A percentile compares a stretch with the other conserved stretches of the same genome.
These are phyloP conservation scores for Backusella macrospora DNA, from an alignment of 192 early-diverging fungal species.

Conservation along the genomic window DNA sequence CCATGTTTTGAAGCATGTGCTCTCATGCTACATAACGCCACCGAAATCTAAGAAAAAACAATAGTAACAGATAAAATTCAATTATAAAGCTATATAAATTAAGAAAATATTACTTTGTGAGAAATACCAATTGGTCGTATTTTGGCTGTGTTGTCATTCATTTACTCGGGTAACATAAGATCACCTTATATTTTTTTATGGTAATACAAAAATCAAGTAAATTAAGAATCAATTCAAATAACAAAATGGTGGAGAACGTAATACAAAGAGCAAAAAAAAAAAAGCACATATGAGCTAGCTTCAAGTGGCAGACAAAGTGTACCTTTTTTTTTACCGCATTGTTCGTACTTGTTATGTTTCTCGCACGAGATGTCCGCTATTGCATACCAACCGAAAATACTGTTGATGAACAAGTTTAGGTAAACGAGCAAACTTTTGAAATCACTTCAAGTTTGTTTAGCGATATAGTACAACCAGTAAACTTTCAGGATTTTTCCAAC, in stretches of 20 bases:
- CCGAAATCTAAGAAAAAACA: background rate
- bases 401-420: background rate
- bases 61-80: background rate
- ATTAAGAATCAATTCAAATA: constrained; percentile 13
- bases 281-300: background rate
- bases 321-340: background rate
- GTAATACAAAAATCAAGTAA: constrained; percentile 1
- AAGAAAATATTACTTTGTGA: too few species aligned
- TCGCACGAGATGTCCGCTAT: constrained; percentile 9
- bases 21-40: background rate
- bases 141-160: background rate
- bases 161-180: background rate
- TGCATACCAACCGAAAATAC: background rate
- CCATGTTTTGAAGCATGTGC: background rate
- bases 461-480: constrained; percentile 8
- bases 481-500: constrained; percentile 12
- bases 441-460: background rate
- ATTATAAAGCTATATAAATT: background rate
- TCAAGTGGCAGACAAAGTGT: background rate
- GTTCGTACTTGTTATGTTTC: background rate
- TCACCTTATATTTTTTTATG: background rate
- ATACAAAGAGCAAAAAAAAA: background rate
- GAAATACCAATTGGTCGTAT: background rate
- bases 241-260: constrained; percentile 4
- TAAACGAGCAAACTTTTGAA: background rate